phyloP scores from a whole-genome alignment of 805 yeast species.

The Nematodospora valgi region DNA sequence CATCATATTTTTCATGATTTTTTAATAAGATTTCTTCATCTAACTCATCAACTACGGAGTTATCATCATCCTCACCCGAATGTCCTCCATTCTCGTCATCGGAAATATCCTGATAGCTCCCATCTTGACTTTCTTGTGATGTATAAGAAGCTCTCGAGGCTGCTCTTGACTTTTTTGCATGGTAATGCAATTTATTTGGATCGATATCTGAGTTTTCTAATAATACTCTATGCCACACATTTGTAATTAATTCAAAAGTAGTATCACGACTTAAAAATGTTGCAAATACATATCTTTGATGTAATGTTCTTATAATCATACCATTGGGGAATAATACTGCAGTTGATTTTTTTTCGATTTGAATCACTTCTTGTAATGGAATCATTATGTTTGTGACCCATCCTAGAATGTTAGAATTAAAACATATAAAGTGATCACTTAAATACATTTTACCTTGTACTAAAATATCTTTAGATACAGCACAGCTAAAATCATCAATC shows the following conservation, averaged over 20 bases:
- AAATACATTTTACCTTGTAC: slow-evolving; percentile 66
- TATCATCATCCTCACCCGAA: slow-evolving; percentile 7
- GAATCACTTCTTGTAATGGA: slow-evolving; percentile 59
- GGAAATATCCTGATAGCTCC: slow-evolving; percentile 12
- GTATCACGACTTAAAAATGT: slow-evolving; percentile 61
- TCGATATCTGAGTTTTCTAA: slow-evolving; percentile 19
- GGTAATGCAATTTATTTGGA: slow-evolving; percentile 10
- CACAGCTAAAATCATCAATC: slow-evolving; percentile 64
- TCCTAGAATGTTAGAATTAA: slow-evolving; percentile 66
- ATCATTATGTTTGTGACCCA: slow-evolving; percentile 58
- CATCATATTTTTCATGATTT: slow-evolving; percentile 16
- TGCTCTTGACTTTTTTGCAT: slow-evolving; percentile 8
- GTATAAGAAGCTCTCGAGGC: slow-evolving; percentile 9
- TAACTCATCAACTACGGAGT: background rate
- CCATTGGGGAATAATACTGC: slow-evolving; percentile 72
- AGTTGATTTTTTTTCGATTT: slow-evolving; percentile 61
- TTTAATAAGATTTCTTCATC: slow-evolving; percentile 17
- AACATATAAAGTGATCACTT: slow-evolving; percentile 53
- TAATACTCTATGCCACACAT: slow-evolving; percentile 55
- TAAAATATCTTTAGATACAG: slow-evolving; percentile 60
- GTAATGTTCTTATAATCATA: slow-evolving; percentile 58
- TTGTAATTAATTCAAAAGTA: slow-evolving; percentile 48
- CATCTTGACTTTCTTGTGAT: background rate
- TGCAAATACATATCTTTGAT: slow-evolving; percentile 61
- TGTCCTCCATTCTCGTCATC: slow-evolving; percentile 10